Evolutionary conservation across 331 rosid species (phyloP).

Genomic region (Prunus yedoensis): DNA sequence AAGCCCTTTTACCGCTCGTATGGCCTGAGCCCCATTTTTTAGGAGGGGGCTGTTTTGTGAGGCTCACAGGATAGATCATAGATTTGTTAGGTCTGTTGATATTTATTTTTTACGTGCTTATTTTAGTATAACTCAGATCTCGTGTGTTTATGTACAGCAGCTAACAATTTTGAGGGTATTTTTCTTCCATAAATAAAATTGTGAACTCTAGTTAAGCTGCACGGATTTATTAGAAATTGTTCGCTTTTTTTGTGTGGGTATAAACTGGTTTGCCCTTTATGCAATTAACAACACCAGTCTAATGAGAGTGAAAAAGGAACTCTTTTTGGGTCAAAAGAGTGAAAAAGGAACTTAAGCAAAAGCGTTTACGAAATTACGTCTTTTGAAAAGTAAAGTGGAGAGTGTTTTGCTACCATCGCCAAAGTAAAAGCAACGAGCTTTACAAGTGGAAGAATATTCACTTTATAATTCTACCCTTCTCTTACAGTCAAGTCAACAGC

Average conservation of each 20-base stretch:
- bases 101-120: neutral
- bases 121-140: neutral
- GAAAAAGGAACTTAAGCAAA: too few relatives aligned
- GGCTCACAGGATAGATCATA: conserved; percentile 22
- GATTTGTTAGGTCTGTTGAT: conserved; percentile 22
- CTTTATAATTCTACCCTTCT: too few relatives aligned
- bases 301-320: too few relatives aligned
- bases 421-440: neutral
- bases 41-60: conserved; percentile 15
- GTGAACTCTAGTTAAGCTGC: neutral
- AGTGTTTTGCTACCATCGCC: neutral
- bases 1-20: conserved; percentile 24
- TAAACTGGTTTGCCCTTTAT: neutral
- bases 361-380: too few relatives aligned
- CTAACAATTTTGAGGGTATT: neutral
- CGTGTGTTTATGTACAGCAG: neutral
- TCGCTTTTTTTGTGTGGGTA: neutral
- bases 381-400: neutral
- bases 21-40: conserved; percentile 27
- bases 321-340: too few relatives aligned
- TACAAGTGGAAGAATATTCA: neutral
- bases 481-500: neutral
- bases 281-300: neutral
- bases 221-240: too few relatives aligned
- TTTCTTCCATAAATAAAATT: neutral